These are phyloP conservation scores for Cenchrus purpureus DNA, from an alignment of 176 grass and related monocot genomes.

Conservation along the genomic window DNA sequence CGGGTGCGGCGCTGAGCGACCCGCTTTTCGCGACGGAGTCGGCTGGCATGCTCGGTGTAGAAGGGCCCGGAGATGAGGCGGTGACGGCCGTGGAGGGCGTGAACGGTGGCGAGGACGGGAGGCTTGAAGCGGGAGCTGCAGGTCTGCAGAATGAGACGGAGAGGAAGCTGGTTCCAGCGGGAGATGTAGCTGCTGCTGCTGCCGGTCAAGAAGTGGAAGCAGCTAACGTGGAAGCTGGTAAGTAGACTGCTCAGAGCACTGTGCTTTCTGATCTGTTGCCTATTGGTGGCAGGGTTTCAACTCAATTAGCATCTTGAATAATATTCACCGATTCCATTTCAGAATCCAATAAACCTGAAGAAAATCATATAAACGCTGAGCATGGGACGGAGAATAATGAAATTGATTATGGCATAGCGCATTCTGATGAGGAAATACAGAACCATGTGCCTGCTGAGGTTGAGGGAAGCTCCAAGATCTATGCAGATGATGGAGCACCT, in stretches of 20 bases:
- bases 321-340: neutral
- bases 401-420: constrained; percentile 5
- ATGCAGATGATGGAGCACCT: constrained; percentile 19
- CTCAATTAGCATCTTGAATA: neutral
- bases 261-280: neutral
- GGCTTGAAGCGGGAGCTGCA: constrained; percentile 5
- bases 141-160: neutral
- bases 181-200: neutral
- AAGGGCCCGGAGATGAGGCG: constrained; percentile 12
- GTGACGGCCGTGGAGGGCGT: neutral
- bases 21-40: constrained; percentile 34
- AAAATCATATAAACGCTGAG: neutral
- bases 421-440: constrained; percentile 22
- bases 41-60: constrained; percentile 36
- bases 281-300: constrained; percentile 9
- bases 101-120: constrained; percentile 21
- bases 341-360: neutral
- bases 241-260: constrained; percentile 11
- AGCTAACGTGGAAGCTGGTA: constrained; percentile 24
- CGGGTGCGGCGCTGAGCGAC: neutral
- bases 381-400: constrained; percentile 6
- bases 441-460: constrained; percentile 28
- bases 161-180: neutral
- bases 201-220: constrained; percentile 7
- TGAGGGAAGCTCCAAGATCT: constrained; percentile 3